Evolutionary conservation across 2,329 filamentous ascomycete species (phyloP), one percentile per base, ranked within the genome.

Genomic region (Penicillium oxalicum): DNA sequence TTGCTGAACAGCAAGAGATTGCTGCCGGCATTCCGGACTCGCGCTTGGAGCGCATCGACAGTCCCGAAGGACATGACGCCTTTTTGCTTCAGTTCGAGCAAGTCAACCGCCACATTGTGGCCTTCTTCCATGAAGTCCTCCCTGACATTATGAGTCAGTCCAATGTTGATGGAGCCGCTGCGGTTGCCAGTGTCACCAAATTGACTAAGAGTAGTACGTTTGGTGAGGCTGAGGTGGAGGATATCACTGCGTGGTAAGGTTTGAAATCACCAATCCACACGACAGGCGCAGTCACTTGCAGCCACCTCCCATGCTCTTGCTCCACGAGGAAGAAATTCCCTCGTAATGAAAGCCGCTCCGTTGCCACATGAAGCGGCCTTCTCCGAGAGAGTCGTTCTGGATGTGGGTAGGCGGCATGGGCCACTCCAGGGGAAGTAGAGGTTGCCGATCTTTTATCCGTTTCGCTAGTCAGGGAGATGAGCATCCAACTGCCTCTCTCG

Each of bases 11-110:
- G 72, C 78, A 96, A 68, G 90, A 97, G 71, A 75, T 98, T 45
- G 93, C 91, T 0, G 80, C 83, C 33, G 82, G 86, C 50, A 89
- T 97, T 53, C 85, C 84, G 3, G 76, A 91, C 59, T 84, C 88
- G 0, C 80, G 81, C 9, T 73, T 98, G 26, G 84, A 89, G 69
- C 88, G 84, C 40, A 98, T 98, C 51, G 89, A 97, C 62, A 94
- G 87, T 52, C 87, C 89, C 0, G 93, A 98, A 66, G 93, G 93
- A 1, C 93, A 98, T 62, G 93, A 98, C 69, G 93, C 93, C 0
- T 98, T 98, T 69, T 71, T 98, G 61, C 73, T 98, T 47, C 91
- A 98, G 69, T 98, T 98, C 64, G 89, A 96, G 73, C 91, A 97
- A 71, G 93, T 97, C 50, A 98, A 98, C 70, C 78, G 76, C 29